Evolutionary conservation across 352 stramenopile species (phyloP).

Genomic region (Phytophthora citricola): DNA sequence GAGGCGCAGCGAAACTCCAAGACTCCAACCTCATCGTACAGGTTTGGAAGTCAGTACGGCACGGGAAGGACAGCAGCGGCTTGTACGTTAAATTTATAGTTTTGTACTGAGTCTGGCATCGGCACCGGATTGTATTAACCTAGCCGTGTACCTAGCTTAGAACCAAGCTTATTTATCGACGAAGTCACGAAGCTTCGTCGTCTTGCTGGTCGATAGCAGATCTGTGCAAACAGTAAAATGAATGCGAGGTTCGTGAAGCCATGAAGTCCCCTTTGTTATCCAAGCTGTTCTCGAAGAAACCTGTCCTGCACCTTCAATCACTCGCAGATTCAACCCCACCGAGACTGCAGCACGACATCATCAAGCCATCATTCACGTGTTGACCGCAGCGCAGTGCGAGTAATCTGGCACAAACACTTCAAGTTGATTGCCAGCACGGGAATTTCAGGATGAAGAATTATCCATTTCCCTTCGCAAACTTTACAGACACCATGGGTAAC

Average conservation of each 20-base stretch:
- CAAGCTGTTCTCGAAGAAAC: slow-evolving; percentile 9
- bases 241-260: slow-evolving; percentile 15
- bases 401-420: slow-evolving; percentile 7
- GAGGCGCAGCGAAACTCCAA: background rate
- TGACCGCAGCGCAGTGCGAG: background rate
- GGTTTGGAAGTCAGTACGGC: background rate
- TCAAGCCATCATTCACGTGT: slow-evolving; percentile 10
- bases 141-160: slow-evolving; percentile 2
- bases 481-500: slow-evolving; percentile 43
- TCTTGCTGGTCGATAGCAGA: slow-evolving; percentile 22
- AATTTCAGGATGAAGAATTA: background rate
- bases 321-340: slow-evolving; percentile 9
- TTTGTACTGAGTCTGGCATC: slow-evolving; percentile 30
- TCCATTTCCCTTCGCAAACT: background rate
- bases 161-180: slow-evolving; percentile 34
- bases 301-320: background rate
- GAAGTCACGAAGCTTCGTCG: slow-evolving; percentile 5
- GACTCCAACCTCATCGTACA: slow-evolving; percentile 25
- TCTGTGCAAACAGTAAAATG: slow-evolving; percentile 16
- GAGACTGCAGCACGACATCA: background rate
- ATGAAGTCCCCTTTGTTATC: slow-evolving; percentile 9
- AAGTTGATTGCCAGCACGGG: background rate
- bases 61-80: slow-evolving; percentile 1
- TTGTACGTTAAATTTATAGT: slow-evolving; percentile 28
- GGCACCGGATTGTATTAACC: slow-evolving; percentile 24